Evolutionary conservation across 768 basidiomycete genomes (phyloP).

Genomic region (Amanita phalloides): DNA sequence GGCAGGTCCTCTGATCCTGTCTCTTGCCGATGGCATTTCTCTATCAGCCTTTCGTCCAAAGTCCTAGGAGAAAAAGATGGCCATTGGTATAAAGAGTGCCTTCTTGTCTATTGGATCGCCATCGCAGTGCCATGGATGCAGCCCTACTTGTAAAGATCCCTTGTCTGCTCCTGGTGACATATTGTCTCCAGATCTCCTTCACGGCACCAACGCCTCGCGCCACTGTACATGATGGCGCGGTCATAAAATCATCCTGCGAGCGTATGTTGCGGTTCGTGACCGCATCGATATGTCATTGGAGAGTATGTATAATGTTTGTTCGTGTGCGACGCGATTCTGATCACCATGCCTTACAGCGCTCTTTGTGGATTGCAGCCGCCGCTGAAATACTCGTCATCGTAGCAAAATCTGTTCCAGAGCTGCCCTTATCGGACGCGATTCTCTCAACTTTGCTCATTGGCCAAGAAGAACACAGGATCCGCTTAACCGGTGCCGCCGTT

Average conservation of each 20-base stretch:
- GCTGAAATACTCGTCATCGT: slow-evolving; percentile 12
- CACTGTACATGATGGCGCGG: background rate
- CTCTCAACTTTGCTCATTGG: slow-evolving; percentile 2
- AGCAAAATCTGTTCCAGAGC: slow-evolving; percentile 8
- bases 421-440: slow-evolving; percentile 1
- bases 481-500: slow-evolving; percentile 2
- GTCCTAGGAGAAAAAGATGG: background rate
- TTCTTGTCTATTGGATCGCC: background rate
- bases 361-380: slow-evolving; percentile 12
- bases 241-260: background rate
- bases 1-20: too few species aligned
- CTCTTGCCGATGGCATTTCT: too few species aligned
- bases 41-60: background rate
- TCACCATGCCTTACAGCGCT: slow-evolving; percentile 6
- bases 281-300: background rate
- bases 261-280: background rate
- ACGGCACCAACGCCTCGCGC: background rate
- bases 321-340: background rate
- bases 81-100: background rate
- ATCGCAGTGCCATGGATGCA: background rate
- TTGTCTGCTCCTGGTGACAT: background rate
- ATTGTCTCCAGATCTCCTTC: background rate
- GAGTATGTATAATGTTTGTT: background rate
- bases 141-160: background rate
- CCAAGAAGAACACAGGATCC: background rate